Evolutionary conservation across 768 basidiomycete species (phyloP).

Genomic region (Cubamyces lactineus): DNA sequence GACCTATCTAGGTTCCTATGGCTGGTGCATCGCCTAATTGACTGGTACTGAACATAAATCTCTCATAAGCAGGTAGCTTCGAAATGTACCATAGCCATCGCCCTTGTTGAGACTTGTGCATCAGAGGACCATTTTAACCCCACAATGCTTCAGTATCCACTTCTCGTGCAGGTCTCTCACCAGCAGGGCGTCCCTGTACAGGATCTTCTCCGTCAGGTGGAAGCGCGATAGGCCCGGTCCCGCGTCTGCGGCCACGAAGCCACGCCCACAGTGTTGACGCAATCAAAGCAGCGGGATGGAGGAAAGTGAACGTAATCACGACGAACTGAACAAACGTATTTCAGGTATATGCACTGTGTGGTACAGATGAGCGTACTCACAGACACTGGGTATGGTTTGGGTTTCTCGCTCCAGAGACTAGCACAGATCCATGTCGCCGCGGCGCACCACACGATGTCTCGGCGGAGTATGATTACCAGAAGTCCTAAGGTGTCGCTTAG

Average conservation of each 20-base stretch:
- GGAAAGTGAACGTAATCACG: conserved; percentile 61
- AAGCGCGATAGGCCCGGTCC: conserved; percentile 45
- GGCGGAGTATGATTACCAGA: conserved; percentile 54
- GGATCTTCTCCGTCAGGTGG: conserved; percentile 41
- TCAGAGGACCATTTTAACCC: conserved; percentile 9
- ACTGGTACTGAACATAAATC: too few relatives aligned
- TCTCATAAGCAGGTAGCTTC: not conserved
- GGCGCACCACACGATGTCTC: conserved; percentile 76
- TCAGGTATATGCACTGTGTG: not conserved
- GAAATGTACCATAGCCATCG: not conserved
- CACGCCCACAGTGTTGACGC: conserved; percentile 44
- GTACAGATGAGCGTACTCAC: conserved; percentile 43
- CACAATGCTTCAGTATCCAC: conserved; percentile 27
- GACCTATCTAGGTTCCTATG: not conserved
- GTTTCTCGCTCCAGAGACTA: conserved; percentile 60
- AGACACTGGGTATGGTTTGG: conserved; percentile 67
- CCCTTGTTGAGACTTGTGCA: too few relatives aligned
- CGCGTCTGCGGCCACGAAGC: conserved; percentile 31
- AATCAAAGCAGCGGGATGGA: conserved; percentile 66
- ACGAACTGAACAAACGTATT: conserved; percentile 47
- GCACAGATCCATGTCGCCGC: conserved; percentile 76
- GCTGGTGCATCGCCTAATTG: too few relatives aligned
- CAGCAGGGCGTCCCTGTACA: not conserved
- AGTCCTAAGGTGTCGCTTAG: conserved; percentile 41
- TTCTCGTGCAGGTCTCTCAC: conserved; percentile 23